A percentile compares a stretch with the other conserved stretches of the same genome.
Conservation (phyloP, 441 rosid species). For the Pelargonium fulgidum region DNA sequence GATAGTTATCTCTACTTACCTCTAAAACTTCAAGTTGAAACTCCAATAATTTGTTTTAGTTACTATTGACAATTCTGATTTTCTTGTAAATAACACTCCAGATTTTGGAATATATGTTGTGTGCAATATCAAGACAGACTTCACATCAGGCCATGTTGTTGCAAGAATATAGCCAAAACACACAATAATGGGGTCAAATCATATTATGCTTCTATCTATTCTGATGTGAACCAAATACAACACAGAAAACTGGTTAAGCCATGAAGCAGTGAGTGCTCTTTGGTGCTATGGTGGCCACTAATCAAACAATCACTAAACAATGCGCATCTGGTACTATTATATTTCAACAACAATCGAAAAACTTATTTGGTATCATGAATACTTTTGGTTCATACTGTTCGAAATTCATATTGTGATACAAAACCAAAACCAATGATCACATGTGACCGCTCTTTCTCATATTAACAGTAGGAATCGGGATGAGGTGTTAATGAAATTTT, state of each 20-base stretch:
- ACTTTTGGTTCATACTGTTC: background rate
- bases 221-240: background rate
- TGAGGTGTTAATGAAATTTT: background rate
- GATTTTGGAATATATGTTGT: too few species aligned
- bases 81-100: too few species aligned
- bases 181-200: background rate
- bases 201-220: background rate
- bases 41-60: too few species aligned
- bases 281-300: too few species aligned
- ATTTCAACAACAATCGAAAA: background rate
- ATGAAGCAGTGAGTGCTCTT: too few species aligned
- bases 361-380: background rate
- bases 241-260: too few species aligned
- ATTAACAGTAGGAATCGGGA: background rate
- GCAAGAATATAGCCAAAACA: conserved; percentile 2
- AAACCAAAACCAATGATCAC: background rate
- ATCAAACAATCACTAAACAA: background rate
- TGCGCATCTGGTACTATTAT: background rate
- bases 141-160: background rate
- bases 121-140: background rate
- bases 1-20: too few species aligned
- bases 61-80: too few species aligned
- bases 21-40: too few species aligned
- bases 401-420: background rate
- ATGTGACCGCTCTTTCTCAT: background rate